Conservation (phyloP, 768 basidiomycete species). For the Pholiota conissans region DNA sequence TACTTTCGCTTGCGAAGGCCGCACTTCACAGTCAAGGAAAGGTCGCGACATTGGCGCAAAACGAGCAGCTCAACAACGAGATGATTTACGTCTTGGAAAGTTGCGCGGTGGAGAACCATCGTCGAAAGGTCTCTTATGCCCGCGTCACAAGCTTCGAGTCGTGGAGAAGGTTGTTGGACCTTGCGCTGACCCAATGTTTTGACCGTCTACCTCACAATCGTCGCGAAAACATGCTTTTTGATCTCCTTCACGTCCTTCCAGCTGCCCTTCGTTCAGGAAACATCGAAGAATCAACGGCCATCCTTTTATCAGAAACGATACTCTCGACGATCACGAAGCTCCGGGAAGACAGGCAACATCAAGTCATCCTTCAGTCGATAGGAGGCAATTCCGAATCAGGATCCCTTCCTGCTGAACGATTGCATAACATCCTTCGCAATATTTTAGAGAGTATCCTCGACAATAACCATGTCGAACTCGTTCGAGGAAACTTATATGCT, state of each 20-base stretch:
- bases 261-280: slow-evolving; percentile 62
- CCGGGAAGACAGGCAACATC: slow-evolving; percentile 78
- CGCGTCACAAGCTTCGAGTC: slow-evolving; percentile 71
- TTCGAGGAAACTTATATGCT: slow-evolving; percentile 95
- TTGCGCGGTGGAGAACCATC: slow-evolving; percentile 86
- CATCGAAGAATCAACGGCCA: slow-evolving; percentile 68
- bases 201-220: slow-evolving; percentile 77
- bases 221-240: slow-evolving; percentile 88
- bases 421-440: slow-evolving; percentile 71
- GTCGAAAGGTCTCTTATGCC: slow-evolving; percentile 76
- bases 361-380: slow-evolving; percentile 64
- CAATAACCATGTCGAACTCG: slow-evolving; percentile 77
- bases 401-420: slow-evolving; percentile 75
- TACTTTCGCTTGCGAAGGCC: slow-evolving; percentile 63
- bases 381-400: slow-evolving; percentile 64
- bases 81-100: slow-evolving; percentile 77
- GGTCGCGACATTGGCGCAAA: slow-evolving; percentile 60
- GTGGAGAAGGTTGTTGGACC: slow-evolving; percentile 85
- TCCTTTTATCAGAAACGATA: slow-evolving; percentile 82
- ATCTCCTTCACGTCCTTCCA: slow-evolving; percentile 83
- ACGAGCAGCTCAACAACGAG: slow-evolving; percentile 68
- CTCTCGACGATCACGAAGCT: slow-evolving; percentile 85
- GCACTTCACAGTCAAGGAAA: slow-evolving; percentile 67
- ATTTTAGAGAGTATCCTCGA: slow-evolving; percentile 76
- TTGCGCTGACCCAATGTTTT: slow-evolving; percentile 86